Evolutionary conservation across 148 eudicot species (phyloP), one percentile per base, ranked within the genome.

Genomic region (Rhododendron simsii): DNA sequence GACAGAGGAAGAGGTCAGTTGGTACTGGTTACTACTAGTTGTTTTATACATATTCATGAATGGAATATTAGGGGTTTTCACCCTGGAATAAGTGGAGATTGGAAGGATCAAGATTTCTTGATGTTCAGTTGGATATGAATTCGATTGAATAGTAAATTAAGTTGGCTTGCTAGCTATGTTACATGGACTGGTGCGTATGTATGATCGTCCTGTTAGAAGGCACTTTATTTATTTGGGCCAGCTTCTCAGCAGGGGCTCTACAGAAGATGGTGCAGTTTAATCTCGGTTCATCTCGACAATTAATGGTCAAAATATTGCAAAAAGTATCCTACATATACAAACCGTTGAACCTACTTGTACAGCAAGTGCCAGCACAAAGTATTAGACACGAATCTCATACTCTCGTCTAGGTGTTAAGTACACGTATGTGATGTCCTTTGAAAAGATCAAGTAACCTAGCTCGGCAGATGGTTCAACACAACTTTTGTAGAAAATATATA

Each of bases 1-100:
- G 98, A 96, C 98, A 28, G 91, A 88, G 78, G 93, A 96, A 90
- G 96, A 94, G 98, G 98, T 94, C 21, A 48, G 92, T 85, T 9
- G 23, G 35, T 74, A 14, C 9, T 30, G 2, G 28, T 84, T 35
- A 13, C 37, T 83, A 2, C 8, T 45, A 47, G 12, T 47, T 83
- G 23, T 84, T 26, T 3, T 57, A 26, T 26, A 5, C 61, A 16
- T 55, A 3, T 55, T 55, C 21, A 3, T 18, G 61, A 55, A 55
- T 55, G 61, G 21, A 16, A 55, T 55, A 55, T 16, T 16, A 21
- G 41, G 14, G 69, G 69, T 9, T 63, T 63, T 23, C 69, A 23
- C 28, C 12, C 69, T 39, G 48, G 80, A 77, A 78, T 23, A 21
- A 41, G 45, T 45, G 21, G 81, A 55, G 61, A 55, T 55, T 55